These are phyloP conservation scores for Chlorencoelia australis DNA, from an alignment of 2,329 filamentous ascomycete genomes.

Conservation along the genomic window DNA sequence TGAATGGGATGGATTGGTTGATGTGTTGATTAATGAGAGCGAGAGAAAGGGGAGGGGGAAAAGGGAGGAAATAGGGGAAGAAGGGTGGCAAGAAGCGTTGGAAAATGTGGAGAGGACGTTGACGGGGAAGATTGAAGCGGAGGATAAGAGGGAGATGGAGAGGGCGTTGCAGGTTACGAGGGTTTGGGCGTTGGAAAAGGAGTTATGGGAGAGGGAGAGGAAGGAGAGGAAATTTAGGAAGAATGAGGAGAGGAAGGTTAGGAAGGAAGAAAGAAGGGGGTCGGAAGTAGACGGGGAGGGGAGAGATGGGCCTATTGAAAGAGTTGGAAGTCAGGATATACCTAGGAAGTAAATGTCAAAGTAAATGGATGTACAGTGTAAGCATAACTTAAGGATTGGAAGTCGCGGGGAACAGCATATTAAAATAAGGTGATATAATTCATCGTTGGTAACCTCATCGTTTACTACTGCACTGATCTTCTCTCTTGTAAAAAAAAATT, in stretches of 20 bases:
- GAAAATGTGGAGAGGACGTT: conserved; percentile 4
- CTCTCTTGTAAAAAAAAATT: conserved; percentile 13
- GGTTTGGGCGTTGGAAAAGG: conserved; percentile 37
- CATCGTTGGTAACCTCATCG: conserved; percentile 3
- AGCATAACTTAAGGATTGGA: too few species aligned
- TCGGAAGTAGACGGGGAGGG: too few species aligned
- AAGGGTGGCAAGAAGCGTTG: conserved; percentile 2
- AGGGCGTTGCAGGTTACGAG: conserved; percentile 33
- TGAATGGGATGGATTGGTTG: conserved; percentile 33
- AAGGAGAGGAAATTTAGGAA: conserved; percentile 20
- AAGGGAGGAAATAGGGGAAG: conserved; percentile 2
- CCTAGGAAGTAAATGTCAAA: too few species aligned
- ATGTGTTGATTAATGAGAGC: conserved; percentile 11
- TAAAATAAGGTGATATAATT: not conserved
- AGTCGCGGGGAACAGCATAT: too few species aligned
- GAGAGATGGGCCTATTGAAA: too few species aligned
- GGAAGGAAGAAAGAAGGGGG: conserved; percentile 2
- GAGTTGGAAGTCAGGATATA: too few species aligned
- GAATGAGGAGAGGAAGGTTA: conserved; percentile 7
- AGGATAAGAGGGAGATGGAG: conserved; percentile 18
- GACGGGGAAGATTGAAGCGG: not conserved
- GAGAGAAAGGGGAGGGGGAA: conserved; percentile 18
- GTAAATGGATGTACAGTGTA: too few species aligned
- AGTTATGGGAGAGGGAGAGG: conserved; percentile 28
- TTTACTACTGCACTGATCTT: conserved; percentile 6